Evolutionary conservation across 2,329 filamentous ascomycete species (phyloP), one percentile per base, ranked within the genome.

Genomic region (Neofusicoccum sp.): DNA sequence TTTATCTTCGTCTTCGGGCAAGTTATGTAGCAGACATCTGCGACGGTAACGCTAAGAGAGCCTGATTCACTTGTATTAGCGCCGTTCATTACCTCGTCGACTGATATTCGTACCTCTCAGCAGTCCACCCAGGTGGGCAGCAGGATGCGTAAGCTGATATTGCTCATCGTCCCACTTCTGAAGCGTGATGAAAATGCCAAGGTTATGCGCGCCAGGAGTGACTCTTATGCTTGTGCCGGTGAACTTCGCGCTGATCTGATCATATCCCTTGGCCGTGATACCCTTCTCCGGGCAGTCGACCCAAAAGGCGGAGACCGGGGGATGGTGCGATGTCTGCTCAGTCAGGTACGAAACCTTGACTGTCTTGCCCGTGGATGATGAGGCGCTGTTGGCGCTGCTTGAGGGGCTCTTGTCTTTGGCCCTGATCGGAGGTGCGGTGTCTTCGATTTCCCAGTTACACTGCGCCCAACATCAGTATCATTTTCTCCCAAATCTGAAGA

Each of bases 281-380:
- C 94, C 95, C 74, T 92, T 93, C 69, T 96, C 91, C 0, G 93
- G 93, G 73, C 95, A 99, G 73, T 93, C 89, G 67, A 97, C 89
- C 76, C 91, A 94, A 78, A 96, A 99, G 12, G 95, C 95, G 69
- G 94, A 98, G 68, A 99, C 94, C 8, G 95, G 95, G 37, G 95
- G 95, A 78, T 99, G 95, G 72, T 99, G 95, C 6, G 93, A 97
- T 7, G 95, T 99, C 79, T 99, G 95, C 79, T 99, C 95, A 31
- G 95, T 98, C 65, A 99, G 84, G 75, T 96, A 99, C 8, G 93
- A 97, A 69, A 99, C 87, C 69, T 89, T 91, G 69, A 97, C 85
- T 33, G 83, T 84, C 69, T 79, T 77, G 65, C 77, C 60, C 72
- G 76, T 70, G 70, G 73, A 68, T 64, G 71, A 64, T 73, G 73